Evolutionary conservation across 2,329 filamentous ascomycete genomes (phyloP), one percentile per base, ranked within the genome.

Genomic region (Cryphonectria naterciae): DNA sequence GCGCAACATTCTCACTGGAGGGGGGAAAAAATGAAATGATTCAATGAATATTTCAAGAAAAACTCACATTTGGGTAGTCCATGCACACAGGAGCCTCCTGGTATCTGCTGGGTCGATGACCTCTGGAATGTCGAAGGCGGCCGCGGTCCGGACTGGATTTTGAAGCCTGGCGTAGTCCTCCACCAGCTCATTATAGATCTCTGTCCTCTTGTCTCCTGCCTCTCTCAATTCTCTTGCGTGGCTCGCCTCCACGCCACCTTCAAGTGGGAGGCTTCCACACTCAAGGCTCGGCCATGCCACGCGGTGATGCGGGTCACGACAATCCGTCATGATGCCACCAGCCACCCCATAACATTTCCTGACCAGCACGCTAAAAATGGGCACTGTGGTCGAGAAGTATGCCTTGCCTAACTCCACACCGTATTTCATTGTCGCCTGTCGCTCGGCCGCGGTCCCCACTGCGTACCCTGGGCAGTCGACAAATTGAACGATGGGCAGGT

Each of bases 131-230:
- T 87, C 87, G 78, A 91, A 91, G 15, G 85, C 84, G 79, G 90
- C 90, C 17, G 89, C 89, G 4, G 88, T 90, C 22, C 89, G 80
- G 1, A 91, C 87, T 0, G 89, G 89, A 74, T 90, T 91, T 87
- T 91, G 90, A 73, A 91, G 75, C 32, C 88, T 81, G 49, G 83
- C 79, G 76, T 91, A 91, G 77, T 89, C 87, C 35, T 86, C 83
- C 61, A 90, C 86, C 43, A 91, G 74, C 75, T 89, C 85, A 56
- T 82, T 81, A 73, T 90, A 91, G 58, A 84, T 77, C 73, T 83
- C 83, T 25, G 83, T 83, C 0, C 87, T 87, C 37, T 82, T 75
- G 68, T 83, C 85, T 70, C 85, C 84, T 39, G 86, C 86, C 73
- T 88, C 84, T 71, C 84, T 86, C 71, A 91, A 77, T 74, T 91